Evolutionary conservation across 108 stramenopile genomes (phyloP).

Genomic region (Stephanodiscus triporus): DNA sequence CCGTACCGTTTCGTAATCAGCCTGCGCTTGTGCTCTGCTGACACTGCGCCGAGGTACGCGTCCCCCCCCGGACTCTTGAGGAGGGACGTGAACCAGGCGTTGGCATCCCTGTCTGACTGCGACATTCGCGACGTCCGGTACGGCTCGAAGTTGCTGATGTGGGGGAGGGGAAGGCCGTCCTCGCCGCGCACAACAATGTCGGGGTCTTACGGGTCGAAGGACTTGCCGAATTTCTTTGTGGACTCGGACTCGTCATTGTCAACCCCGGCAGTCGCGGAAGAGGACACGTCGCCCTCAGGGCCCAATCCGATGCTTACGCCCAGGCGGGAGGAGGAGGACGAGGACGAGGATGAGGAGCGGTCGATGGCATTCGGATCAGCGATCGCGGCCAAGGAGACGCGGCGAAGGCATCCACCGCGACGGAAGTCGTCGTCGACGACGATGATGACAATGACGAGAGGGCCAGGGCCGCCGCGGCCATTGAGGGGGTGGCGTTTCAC

Average conservation of each 20-base stretch:
- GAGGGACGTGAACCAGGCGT: slow-evolving; percentile 74
- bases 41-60: slow-evolving; percentile 31
- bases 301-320: slow-evolving; percentile 47
- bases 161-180: slow-evolving; percentile 34
- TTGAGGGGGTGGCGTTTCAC: no score
- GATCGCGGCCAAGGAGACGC: neutral
- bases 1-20: slow-evolving; percentile 34
- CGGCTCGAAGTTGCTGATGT: slow-evolving; percentile 70
- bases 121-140: slow-evolving; percentile 68
- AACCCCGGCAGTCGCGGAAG: neutral
- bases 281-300: slow-evolving; percentile 24
- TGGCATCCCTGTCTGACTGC: slow-evolving; percentile 65
- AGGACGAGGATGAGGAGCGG: neutral
- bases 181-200: slow-evolving; percentile 28
- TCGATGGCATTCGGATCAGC: neutral
- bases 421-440: neutral
- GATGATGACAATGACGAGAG: no score
- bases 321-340: slow-evolving; percentile 15
- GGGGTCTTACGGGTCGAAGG: slow-evolving; percentile 23
- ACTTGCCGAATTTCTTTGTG: slow-evolving; percentile 4
- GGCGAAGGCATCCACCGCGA: no score
- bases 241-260: slow-evolving; percentile 8
- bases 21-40: slow-evolving; percentile 19
- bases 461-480: no score
- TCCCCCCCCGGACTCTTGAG: slow-evolving; percentile 26